Evolutionary conservation across 148 eudicot species (phyloP), one percentile per base, ranked within the genome.

Genomic region (Rhododendron simsii): DNA sequence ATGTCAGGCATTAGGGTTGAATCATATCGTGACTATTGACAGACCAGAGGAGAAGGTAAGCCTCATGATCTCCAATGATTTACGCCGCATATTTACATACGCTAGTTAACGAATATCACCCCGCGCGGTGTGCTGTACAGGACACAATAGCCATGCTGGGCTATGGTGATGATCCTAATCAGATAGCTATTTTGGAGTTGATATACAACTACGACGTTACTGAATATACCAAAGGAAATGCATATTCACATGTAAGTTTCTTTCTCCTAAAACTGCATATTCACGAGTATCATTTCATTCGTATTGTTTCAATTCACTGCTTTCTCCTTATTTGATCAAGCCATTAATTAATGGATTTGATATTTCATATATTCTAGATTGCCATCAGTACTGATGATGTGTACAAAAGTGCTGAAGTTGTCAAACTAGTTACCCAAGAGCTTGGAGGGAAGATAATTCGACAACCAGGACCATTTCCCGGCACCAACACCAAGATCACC

Each of bases 321-420:
- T n/a, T 30, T 67, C 39, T 57, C 81, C 44, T 4, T 20, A 2
- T 69, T 35, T 0, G 14, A 0, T 61, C 57, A 6, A 55, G 48
- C 26, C 41, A 26, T 39, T 59, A 55, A 26, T 39, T 59, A 55
- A 35, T 74, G 51, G 67, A 82, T 87, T 47, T 47, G 30, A 82
- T 84, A 82, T 26, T 81, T 47, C 5, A 41, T 1, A 33, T 33
- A 3, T 18, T 86, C 28, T 87, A 96, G 99, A 88, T 95, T 88
- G 99, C 99, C 78, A 92, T 96, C 26, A 83, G 98, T 77, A 95
- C 99, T 65, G 92, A 92, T 89, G 98, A 96, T 87, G 99, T 96
- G 47, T 96, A 94, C 85, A 96, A 95, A 83, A 96, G 95, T 81
- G 99, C 89, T 18, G 98, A 96, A 89, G 95, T 88, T 85, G 92